Evolutionary conservation across 176 grass and related monocot species (phyloP).

Genomic region (Oropetium thomaeum): DNA sequence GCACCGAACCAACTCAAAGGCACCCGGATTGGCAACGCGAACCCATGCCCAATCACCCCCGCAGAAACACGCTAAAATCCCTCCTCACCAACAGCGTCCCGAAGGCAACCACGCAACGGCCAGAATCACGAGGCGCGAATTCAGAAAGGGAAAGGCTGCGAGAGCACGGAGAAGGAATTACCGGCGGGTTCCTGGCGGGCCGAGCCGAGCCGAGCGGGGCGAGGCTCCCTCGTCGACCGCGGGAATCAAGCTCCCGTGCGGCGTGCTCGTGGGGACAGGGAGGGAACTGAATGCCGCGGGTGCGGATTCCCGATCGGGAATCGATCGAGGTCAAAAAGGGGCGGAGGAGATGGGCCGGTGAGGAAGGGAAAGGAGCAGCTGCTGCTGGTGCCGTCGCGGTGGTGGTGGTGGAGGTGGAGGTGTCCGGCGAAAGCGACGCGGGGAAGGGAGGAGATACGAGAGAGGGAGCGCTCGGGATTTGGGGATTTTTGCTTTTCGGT

Average conservation of each 20-base stretch:
- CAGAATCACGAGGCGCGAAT: background rate
- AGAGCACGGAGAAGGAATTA: background rate
- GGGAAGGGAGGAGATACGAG: background rate
- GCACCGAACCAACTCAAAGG: background rate
- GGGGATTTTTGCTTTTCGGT: conserved; percentile 10
- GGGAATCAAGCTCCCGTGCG: background rate
- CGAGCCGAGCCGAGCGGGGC: background rate
- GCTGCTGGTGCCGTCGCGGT: background rate
- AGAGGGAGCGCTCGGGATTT: background rate
- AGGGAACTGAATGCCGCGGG: conserved; percentile 18
- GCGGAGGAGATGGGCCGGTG: background rate
- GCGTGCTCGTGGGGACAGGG: conserved; percentile 2
- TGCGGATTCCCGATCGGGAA: conserved; percentile 28
- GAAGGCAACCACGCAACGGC: background rate
- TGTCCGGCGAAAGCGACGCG: conserved; percentile 58
- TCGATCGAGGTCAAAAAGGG: conserved; percentile 20
- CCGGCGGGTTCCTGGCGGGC: background rate
- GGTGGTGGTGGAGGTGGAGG: conserved; percentile 1
- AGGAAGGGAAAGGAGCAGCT: conserved; percentile 27
- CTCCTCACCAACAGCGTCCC: background rate
- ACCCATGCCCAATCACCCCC: background rate
- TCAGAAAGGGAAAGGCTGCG: background rate
- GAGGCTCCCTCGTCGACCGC: background rate
- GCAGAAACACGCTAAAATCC: background rate
- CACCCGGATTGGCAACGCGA: too few relatives aligned